These are phyloP conservation scores for Trichoderma sp. DNA, from an alignment of 2,329 filamentous ascomycete species.

Conservation along the genomic window DNA sequence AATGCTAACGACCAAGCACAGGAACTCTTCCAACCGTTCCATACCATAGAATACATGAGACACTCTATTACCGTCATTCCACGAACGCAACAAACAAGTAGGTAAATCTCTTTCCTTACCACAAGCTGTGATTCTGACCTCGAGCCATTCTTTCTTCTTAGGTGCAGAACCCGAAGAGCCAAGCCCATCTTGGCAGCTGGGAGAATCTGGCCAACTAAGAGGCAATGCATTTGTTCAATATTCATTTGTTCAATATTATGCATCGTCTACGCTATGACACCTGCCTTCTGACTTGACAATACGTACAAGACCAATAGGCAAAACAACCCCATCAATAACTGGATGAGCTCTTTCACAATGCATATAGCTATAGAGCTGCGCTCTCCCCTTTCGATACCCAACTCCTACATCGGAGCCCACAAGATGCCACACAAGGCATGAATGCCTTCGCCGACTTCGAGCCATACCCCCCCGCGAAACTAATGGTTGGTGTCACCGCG, in stretches of 20 bases:
- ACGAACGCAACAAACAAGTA: neutral
- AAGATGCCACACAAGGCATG: too few relatives aligned
- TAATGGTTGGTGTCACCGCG: too few relatives aligned
- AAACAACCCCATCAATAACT: neutral
- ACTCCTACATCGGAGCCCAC: too few relatives aligned
- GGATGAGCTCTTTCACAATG: neutral
- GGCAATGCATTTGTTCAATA: neutral
- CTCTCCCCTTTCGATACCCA: neutral
- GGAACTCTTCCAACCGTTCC: neutral
- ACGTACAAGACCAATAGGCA: too few relatives aligned
- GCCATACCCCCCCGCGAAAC: too few relatives aligned
- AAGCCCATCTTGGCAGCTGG: neutral
- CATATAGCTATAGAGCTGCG: neutral
- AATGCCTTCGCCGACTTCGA: too few relatives aligned
- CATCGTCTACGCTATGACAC: neutral
- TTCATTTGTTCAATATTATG: neutral
- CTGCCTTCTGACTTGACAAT: neutral
- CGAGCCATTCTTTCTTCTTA: neutral
- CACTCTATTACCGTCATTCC: neutral
- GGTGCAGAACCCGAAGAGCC: neutral
- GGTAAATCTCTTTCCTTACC: neutral
- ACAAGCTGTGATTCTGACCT: neutral
- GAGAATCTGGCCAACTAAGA: neutral
- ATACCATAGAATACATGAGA: neutral
- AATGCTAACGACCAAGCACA: neutral